Percentiles rank a stretch among this genome's conserved stretches.
Conservation (phyloP, 495 filamentous ascomycete species). For the Neurospora sp. region DNA sequence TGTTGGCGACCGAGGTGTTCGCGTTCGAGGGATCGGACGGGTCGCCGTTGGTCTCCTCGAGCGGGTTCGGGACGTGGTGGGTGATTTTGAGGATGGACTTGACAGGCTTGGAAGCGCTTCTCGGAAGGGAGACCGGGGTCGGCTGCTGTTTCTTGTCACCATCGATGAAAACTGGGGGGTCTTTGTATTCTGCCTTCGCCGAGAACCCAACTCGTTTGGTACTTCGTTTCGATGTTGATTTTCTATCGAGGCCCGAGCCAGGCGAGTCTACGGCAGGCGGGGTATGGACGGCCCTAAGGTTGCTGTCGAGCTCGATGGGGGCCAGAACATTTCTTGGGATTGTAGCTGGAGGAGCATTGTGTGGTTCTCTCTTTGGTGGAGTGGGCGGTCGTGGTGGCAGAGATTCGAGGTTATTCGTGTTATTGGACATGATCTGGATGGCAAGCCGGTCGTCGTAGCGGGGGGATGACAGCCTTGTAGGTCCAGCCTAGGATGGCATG, state of each 20-base stretch:
- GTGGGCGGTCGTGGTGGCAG: conserved; percentile 44
- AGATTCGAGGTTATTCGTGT: conserved; percentile 23
- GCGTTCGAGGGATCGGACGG: conserved; percentile 25
- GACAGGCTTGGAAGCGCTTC: conserved; percentile 54
- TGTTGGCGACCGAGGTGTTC: conserved; percentile 47
- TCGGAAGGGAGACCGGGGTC: conserved; percentile 40
- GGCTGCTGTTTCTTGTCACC: conserved; percentile 26
- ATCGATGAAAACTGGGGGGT: conserved; percentile 40
- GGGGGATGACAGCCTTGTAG: background rate
- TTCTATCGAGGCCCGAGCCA: conserved; percentile 46
- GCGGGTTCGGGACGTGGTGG: conserved; percentile 33
- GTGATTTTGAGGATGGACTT: conserved; percentile 83
- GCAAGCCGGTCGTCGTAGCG: background rate
- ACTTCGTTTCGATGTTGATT: conserved; percentile 42
- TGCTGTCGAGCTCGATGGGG: conserved; percentile 16
- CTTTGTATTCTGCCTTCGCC: conserved; percentile 60
- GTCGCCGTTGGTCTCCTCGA: conserved; percentile 29
- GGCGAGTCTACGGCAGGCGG: conserved; percentile 38
- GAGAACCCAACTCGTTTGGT: conserved; percentile 71
- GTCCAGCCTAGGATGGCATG: background rate
- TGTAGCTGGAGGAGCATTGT: conserved; percentile 22
- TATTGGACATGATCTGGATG: conserved; percentile 22
- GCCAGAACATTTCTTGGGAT: conserved; percentile 12
- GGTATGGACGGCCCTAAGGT: conserved; percentile 33
- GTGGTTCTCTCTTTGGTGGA: conserved; percentile 38